Base-by-base conservation (phyloP, 352 stramenopile species). In the Discostella stelligera region DNA sequence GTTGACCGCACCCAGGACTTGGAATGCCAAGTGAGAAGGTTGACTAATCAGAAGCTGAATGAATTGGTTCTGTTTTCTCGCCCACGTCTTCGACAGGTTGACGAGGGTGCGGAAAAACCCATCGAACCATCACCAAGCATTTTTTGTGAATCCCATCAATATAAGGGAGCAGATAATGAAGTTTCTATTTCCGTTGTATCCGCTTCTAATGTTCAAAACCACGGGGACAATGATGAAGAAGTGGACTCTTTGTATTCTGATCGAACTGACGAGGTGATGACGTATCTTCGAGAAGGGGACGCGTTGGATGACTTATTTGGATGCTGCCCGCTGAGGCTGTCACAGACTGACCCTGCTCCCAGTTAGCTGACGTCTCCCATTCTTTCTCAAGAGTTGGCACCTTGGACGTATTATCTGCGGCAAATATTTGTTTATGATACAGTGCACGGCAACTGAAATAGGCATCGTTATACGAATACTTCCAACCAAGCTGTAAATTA, bases 11-110 rank as follows among this genome's bases (percentile, higher is more conserved):
- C 25, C 25, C 66, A 76, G 56, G 56, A 76, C 5, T 76, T 83
- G 41, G 50, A 73, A 21, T 46, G 44, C 13, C 54, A 73, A 39
- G 54, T 83, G 46, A 71, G 50, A 16, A 59, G 61, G 50, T 53
- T 83, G 63, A 76, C 54, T 39, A 75, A 75, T 50, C 67, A 75
- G 46, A 75, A 75, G 48, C 41, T 75, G 37, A 75, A 66, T 62
- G 67, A 75, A 54, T 67, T 75, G 56, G 67, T 75, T 54, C 9
- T 75, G 50, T n/a, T 23, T 9, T 50, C 59, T 58, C 37, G 23
- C 39, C 61, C 39, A 23, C 23, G 53, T 41, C 62, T 49, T 55
- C 62, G 25, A 8, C 21, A 55, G 30, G n/a, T 48, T 46, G 18
- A 20, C 0, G 44, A 59, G 11, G 30, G 30, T 55, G 14, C 9